Evolutionary conservation across 164 flowering plant species (phyloP), one percentile per base, ranked within the genome.

Genomic region (Macadamia integrifolia): DNA sequence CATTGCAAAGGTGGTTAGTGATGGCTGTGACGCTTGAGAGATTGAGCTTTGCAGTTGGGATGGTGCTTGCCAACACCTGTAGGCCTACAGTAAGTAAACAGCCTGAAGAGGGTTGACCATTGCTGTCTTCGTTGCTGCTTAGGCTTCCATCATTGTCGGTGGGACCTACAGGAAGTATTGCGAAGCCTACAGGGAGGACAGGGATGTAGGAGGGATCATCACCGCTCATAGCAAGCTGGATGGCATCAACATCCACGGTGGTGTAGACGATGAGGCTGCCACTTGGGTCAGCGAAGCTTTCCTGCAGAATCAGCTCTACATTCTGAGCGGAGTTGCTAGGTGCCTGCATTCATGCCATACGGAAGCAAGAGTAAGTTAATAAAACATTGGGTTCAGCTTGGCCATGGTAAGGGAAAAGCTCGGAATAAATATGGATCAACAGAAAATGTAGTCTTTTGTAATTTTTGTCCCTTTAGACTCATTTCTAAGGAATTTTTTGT

Each of bases 141-240:
- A n/a, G 61, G 60, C 31, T 53, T 58, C 53, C 29, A 14, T 56
- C 68, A 17, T 43, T 69, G 61, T 2, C 66, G 64, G 50, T 2
- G 40, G 40, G 40, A 35, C 57, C 76, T 0, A 72, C 65, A 9
- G 98, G 90, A 17, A 80, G 61, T 10, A 94, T 74, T 71, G 80
- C 75, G 61, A 92, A 94, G 1, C 98, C 98, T 11, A 80, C 56
- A 0, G 98, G 98, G 57, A 94, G 89, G 42, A 94, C 85, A 31
- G 98, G 91, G 28, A 94, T 85, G 83, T 83, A 85, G 10, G 97
- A 94, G 2, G 93, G 91, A 60, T 94, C 95, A 68, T 90, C 97
- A 6, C 93, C 91, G 64, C 73, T 87, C 95, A 94, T 90, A 10
- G 91, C 89, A 0, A 84, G 80, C 72, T 90, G 93, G 43, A 91